Evolutionary conservation across 208 protist genomes (phyloP), one percentile per base, ranked within the genome.

Genomic region (Naegleria fowleri): DNA sequence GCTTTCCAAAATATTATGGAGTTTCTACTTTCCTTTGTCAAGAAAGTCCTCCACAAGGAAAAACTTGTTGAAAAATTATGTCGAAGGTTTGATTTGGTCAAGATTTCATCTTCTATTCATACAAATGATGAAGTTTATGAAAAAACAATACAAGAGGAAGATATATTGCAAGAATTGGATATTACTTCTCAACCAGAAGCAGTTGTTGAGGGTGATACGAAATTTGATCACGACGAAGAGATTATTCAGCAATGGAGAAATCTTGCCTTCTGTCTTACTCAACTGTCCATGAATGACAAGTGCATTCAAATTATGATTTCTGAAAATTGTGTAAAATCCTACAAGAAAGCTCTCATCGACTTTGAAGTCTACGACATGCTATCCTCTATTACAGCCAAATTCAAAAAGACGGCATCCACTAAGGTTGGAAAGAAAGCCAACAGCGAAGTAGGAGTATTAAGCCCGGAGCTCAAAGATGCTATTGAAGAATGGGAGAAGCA

Each of bases 1-100:
- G 16, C 76, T 15, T 93, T 94, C 58, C 79, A 90, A 67, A 83
- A 90, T 7, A 92, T 95, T 41, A 93, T 96, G 41, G 90, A 92
- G 39, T 95, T 93, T 52, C 84, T 97, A 3, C 93, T 97, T 33
- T 91, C 90, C 19, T 96, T 96, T 41, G 41, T 91, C 16, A 59
- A 33, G 7, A 88, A 94, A 91, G 94, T 96, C 5, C 85, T 76
- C 36, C 94, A 96, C 38, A 67, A 40, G 41, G 95, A 96, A 83
- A 92, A 86, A 25, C 85, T 96, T 7, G 87, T 96, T 43, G 94
- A 95, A 16, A 95, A 95, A 91, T 87, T 96, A 0, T 95, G 94
- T 76, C 91, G 95, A 19, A 90, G 95, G 83, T 93, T 96, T 36
- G 90, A 88, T n/a, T n/a, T 79, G 19, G 67, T 79, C 7, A 9